These are phyloP conservation scores for Piper betle DNA, from an alignment of 164 flowering plant genomes.

Conservation along the genomic window DNA sequence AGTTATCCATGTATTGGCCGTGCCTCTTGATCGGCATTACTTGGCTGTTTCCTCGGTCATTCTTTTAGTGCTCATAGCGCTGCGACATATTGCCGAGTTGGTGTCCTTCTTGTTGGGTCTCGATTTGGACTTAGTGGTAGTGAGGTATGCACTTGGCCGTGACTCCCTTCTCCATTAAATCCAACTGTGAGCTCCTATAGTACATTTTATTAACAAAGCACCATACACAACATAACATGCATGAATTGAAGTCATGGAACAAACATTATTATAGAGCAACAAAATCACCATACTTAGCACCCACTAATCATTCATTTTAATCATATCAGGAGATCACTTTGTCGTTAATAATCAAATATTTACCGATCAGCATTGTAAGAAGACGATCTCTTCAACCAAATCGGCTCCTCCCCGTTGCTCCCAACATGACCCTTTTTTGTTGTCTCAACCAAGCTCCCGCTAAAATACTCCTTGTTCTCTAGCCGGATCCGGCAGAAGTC, in stretches of 20 bases:
- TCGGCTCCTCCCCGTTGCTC: constrained; percentile 15
- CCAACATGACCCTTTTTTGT: constrained; percentile 21
- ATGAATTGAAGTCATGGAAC: too few relatives aligned
- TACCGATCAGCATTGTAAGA: constrained; percentile 85
- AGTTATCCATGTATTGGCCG: not conserved
- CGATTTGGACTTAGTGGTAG: constrained; percentile 33
- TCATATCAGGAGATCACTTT: too few relatives aligned
- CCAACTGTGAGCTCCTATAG: constrained; percentile 36
- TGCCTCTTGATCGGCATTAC: not conserved
- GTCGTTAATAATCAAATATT: not conserved
- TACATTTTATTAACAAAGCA: not conserved
- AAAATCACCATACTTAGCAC: too few relatives aligned
- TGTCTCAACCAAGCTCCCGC: constrained; percentile 84
- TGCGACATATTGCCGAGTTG: constrained; percentile 5
- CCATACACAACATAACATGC: not conserved
- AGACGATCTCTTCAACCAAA: constrained; percentile 58
- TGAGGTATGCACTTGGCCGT: constrained; percentile 50
- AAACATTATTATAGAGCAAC: too few relatives aligned
- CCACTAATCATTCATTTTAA: too few relatives aligned
- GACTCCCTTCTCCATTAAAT: constrained; percentile 24
- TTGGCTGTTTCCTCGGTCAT: constrained; percentile 8
- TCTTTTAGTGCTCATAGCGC: constrained; percentile 9
- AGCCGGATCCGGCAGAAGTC: constrained; percentile 15
- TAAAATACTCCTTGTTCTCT: constrained; percentile 89
- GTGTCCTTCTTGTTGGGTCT: constrained; percentile 20